These are phyloP conservation scores for Heterobasidion occidentale DNA, from an alignment of 1,284 basidiomycete species.

Conservation along the genomic window DNA sequence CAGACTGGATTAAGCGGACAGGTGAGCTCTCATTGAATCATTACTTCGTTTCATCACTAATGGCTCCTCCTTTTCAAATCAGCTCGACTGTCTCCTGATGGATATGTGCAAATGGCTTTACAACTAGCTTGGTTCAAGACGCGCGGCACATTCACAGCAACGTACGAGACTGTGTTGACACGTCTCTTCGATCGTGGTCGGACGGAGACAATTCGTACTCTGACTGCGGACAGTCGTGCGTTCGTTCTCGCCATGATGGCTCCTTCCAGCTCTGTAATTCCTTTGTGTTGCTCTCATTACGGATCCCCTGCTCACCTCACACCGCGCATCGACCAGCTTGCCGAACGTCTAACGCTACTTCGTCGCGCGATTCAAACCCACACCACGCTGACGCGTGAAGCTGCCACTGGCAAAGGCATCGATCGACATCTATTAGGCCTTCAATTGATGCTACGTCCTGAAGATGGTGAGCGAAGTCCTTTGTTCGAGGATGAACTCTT, in stretches of 20 bases:
- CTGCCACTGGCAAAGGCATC: slow-evolving; percentile 80
- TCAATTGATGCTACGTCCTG: slow-evolving; percentile 50
- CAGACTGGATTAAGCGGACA: slow-evolving; percentile 79
- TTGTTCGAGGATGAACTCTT: slow-evolving; percentile 82
- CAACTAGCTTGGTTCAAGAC: slow-evolving; percentile 90
- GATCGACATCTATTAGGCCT: slow-evolving; percentile 92
- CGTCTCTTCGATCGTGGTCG: slow-evolving; percentile 87
- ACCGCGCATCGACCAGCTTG: background rate
- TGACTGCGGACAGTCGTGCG: slow-evolving; percentile 69
- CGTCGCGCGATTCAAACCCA: slow-evolving; percentile 70
- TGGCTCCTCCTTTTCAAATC: background rate
- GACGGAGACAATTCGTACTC: slow-evolving; percentile 86
- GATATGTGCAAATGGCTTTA: slow-evolving; percentile 88
- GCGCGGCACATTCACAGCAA: slow-evolving; percentile 76
- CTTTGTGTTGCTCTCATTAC: background rate
- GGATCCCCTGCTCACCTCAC: background rate
- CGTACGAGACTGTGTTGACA: slow-evolving; percentile 93
- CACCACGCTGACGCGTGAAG: slow-evolving; percentile 68
- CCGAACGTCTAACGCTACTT: slow-evolving; percentile 50
- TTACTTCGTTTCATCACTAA: background rate
- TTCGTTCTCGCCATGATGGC: slow-evolving; percentile 79
- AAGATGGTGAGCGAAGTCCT: slow-evolving; percentile 30
- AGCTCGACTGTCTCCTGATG: slow-evolving; percentile 82
- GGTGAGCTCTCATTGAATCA: background rate
- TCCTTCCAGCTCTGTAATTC: slow-evolving; percentile 37